Evolutionary conservation across 495 filamentous ascomycete genomes (phyloP).

Genomic region (Polyplosphaeria fusca): DNA sequence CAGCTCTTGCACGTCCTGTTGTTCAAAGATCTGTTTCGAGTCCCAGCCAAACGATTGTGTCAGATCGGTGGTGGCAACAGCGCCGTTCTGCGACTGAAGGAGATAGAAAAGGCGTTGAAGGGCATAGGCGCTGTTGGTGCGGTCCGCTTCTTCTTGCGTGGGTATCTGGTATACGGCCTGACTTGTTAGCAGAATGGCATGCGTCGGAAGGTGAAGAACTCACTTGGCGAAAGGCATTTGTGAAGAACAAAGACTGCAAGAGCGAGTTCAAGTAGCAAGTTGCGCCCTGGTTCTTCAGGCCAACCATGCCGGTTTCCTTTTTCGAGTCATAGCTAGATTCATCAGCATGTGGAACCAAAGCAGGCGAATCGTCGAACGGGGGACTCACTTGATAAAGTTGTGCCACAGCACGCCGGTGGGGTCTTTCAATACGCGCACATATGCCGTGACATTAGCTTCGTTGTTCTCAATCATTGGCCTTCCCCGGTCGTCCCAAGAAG

Average conservation of each 20-base stretch:
- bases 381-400: conserved; percentile 79
- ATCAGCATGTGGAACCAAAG: background rate
- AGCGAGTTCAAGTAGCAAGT: conserved; percentile 99
- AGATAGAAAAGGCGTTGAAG: conserved; percentile 93
- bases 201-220: conserved; percentile 1
- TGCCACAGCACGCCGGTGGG: conserved; percentile 99
- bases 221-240: conserved; percentile 94
- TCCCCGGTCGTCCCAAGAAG: conserved; percentile 62
- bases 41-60: conserved; percentile 98
- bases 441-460: conserved; percentile 81
- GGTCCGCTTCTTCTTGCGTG: conserved; percentile 73
- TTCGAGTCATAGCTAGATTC: conserved; percentile 83
- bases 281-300: conserved; percentile 94
- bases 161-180: conserved; percentile 96
- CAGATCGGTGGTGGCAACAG: conserved; percentile 87
- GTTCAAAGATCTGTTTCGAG: conserved; percentile 94
- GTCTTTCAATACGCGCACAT: conserved; percentile 90
- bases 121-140: conserved; percentile 86
- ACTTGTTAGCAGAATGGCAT: background rate
- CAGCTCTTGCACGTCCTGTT: conserved; percentile 97
- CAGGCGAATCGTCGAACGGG: no score
- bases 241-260: conserved; percentile 94
- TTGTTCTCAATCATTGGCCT: conserved; percentile 87
- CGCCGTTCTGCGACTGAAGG: conserved; percentile 74
- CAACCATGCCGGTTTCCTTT: conserved; percentile 96